phyloP scores from a whole-genome alignment of 75 land plant genomes.

The Cupressus sempervirens region DNA sequence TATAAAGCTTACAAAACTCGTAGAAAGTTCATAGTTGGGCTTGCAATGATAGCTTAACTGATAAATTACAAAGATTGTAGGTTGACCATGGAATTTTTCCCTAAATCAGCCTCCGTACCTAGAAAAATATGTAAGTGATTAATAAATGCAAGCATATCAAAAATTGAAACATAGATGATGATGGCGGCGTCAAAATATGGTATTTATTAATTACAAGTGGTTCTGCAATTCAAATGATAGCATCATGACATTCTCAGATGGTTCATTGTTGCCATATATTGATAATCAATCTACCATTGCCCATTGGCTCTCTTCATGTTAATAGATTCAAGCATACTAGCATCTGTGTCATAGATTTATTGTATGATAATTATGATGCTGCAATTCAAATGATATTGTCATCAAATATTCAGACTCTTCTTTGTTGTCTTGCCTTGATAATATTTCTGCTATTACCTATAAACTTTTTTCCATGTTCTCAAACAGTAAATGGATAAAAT shows the following conservation, averaged over 20 bases:
- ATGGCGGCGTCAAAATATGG: neutral
- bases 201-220: neutral
- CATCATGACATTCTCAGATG: neutral
- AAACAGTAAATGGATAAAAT: neutral
- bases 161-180: neutral
- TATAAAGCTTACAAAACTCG: neutral
- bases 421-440: neutral
- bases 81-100: neutral
- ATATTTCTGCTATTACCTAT: neutral
- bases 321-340: too few species aligned
- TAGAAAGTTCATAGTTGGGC: neutral
- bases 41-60: neutral
- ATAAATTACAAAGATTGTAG: neutral
- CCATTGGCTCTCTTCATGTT: neutral
- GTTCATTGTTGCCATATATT: neutral
- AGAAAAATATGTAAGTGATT: neutral
- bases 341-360: too few species aligned
- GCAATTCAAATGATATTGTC: neutral
- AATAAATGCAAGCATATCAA: neutral
- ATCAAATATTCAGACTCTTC: neutral
- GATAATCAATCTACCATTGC: neutral
- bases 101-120: neutral
- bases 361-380: neutral
- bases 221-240: neutral
- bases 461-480: neutral